These are phyloP conservation scores for Phytophthora brassicae DNA, from an alignment of 352 stramenopile genomes.

Conservation along the genomic window DNA sequence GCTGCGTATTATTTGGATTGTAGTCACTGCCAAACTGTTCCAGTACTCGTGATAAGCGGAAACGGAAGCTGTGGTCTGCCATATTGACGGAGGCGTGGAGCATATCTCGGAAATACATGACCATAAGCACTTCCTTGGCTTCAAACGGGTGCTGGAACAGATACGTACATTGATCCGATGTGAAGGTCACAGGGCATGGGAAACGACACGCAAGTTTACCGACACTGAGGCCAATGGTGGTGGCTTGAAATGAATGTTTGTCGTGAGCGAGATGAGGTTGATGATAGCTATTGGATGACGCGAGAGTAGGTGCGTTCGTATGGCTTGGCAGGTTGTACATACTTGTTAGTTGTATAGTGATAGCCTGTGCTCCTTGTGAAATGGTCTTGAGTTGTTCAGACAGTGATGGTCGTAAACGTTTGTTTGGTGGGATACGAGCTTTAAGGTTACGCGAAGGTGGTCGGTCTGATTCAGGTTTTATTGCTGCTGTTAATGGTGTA, in stretches of 20 bases:
- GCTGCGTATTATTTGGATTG: conserved; percentile 53
- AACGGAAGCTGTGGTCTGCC: conserved; percentile 47
- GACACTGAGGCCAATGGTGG: conserved; percentile 50
- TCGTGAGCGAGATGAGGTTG: not conserved
- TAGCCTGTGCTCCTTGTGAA: conserved; percentile 45
- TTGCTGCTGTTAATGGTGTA: conserved; percentile 11
- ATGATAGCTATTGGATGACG: not conserved
- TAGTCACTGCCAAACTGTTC: conserved; percentile 73
- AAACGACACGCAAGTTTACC: conserved; percentile 66
- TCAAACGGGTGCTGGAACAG: conserved; percentile 77
- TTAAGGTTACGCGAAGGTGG: conserved; percentile 11
- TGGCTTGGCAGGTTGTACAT: conserved; percentile 39
- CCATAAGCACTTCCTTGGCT: conserved; percentile 65
- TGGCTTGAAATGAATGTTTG: conserved; percentile 39
- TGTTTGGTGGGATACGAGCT: too few relatives aligned
- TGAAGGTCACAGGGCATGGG: conserved; percentile 57
- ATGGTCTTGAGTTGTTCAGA: conserved; percentile 69
- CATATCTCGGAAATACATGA: conserved; percentile 83
- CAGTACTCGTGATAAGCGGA: conserved; percentile 43
- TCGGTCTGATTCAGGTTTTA: conserved; percentile 4
- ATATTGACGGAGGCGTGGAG: conserved; percentile 40
- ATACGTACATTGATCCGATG: conserved; percentile 54
- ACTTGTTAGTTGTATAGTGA: conserved; percentile 51
- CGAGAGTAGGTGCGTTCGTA: conserved; percentile 3
- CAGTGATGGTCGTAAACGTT: conserved; percentile 45